Base-by-base conservation (phyloP, 495 filamentous ascomycete species). In the Entonaema liquescens region DNA sequence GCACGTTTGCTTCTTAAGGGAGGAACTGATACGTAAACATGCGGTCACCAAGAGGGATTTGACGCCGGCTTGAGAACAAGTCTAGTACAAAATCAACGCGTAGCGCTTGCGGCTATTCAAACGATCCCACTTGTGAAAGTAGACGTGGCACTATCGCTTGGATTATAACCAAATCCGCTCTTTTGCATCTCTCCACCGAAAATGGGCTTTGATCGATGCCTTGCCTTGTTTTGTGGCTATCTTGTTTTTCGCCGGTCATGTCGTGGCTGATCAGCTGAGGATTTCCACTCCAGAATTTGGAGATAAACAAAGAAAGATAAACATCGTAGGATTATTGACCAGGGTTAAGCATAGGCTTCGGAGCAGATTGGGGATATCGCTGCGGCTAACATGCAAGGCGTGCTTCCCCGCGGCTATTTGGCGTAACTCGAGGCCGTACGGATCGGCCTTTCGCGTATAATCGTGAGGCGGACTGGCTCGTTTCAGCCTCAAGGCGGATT, bases 101-200 rank as follows among this genome's bases (percentile, higher is more conserved):
- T 21, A 40, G 53, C 69, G 57, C 63, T 63, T 67, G 29, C 52
- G 69, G 59, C 28, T 23, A n/a, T 57, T 36, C 38, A 26, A 42
- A 47, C 26, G 47, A 31, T 50, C 56, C 26, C 26, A 29, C 47
- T 44, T 59, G 28, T 21, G 17, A 40, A 23, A 56, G 52, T 21
- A 25, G 53, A 72, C 64, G 65, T 72, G 65, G 70, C 61, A 65
- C 50, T 15, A 62, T 65, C 42, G 2, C 53, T 38, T 12, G 56
- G 5, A 21, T 59, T 17, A 25, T 23, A 0, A 50, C 47, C 35
- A 54, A 33, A 28, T 40, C 47, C 21, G 56, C 59, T 54, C 26
- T 17, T 19, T 36, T 58, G 42, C 54, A 28, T n/a, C 53, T 58
- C 38, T 26, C 36, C 44, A 29, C 47, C 21, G 17, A 50, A 38